Evolutionary conservation across 345 rosid species (phyloP).

Genomic region (Populus alba): DNA sequence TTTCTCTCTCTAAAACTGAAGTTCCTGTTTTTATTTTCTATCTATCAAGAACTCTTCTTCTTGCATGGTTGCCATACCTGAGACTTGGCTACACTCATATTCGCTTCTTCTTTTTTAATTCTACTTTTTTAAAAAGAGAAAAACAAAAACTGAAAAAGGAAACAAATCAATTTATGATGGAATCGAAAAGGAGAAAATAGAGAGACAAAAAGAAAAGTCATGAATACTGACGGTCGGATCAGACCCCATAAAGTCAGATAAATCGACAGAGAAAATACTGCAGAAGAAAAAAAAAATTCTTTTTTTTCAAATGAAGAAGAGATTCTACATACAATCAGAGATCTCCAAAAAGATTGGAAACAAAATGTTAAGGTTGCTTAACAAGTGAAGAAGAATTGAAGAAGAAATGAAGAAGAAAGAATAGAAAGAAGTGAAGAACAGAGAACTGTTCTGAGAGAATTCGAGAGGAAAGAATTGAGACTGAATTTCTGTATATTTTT

Average conservation of each 20-base stretch:
- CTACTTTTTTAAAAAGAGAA: neutral
- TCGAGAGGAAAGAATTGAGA: too few species aligned
- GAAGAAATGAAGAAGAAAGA: too few species aligned
- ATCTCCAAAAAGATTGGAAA: neutral
- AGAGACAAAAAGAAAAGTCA: neutral
- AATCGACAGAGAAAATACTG: neutral
- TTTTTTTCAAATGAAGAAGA: neutral
- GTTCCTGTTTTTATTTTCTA: neutral
- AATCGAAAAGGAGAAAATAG: neutral
- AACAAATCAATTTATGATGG: neutral
- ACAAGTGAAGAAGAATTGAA: too few species aligned
- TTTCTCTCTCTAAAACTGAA: constrained; percentile 3
- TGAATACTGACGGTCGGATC: constrained; percentile 3
- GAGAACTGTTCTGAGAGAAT: too few species aligned
- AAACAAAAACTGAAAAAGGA: neutral
- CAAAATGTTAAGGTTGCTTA: too few species aligned
- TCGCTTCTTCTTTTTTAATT: neutral
- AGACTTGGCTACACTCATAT: constrained; percentile 81
- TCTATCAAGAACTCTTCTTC: constrained; percentile 79
- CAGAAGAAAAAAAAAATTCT: neutral
- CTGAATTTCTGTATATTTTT: too few species aligned
- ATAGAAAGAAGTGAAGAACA: too few species aligned
- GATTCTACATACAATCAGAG: neutral
- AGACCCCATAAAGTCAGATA: constrained; percentile 16
- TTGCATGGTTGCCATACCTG: constrained; percentile 99